Conservation (phyloP, 2,329 filamentous ascomycete species). For the Cladophialophora yegresii region DNA sequence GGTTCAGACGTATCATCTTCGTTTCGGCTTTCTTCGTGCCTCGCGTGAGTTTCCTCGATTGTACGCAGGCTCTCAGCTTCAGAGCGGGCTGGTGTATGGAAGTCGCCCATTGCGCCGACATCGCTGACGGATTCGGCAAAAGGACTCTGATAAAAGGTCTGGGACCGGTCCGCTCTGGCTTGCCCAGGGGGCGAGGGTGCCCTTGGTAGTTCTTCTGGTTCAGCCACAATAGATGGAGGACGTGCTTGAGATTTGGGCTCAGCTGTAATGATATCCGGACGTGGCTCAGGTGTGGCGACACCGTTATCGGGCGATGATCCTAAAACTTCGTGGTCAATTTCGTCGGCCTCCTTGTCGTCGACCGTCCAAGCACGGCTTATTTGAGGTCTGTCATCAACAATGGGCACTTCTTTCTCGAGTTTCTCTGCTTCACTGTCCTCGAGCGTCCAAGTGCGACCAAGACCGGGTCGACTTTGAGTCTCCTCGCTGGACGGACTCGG, state of each 20-base stretch:
- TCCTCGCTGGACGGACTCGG: background rate
- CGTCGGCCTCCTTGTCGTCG: slow-evolving; percentile 27
- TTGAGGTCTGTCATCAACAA: slow-evolving; percentile 24
- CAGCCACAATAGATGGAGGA: background rate
- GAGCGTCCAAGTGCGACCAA: slow-evolving; percentile 30
- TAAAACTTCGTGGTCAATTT: slow-evolving; percentile 18
- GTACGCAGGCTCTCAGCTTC: background rate
- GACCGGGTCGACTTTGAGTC: slow-evolving; percentile 12
- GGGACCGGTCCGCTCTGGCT: slow-evolving; percentile 39
- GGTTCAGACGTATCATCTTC: background rate
- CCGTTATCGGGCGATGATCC: background rate
- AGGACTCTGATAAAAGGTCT: slow-evolving; percentile 52
- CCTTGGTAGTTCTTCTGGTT: slow-evolving; percentile 4
- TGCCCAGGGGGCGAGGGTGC: background rate
- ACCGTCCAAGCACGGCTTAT: slow-evolving; percentile 29
- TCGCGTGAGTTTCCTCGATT: background rate
- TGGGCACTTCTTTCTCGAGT: slow-evolving; percentile 27
- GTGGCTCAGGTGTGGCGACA: background rate
- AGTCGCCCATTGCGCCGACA: slow-evolving; percentile 38
- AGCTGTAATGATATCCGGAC: background rate
- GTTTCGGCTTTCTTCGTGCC: background rate
- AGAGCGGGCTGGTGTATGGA: background rate
- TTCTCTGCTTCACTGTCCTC: slow-evolving; percentile 27
- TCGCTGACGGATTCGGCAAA: slow-evolving; percentile 55
- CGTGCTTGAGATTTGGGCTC: background rate